These are phyloP conservation scores for Grammothele lineata DNA, from an alignment of 768 basidiomycete genomes.

Conservation along the genomic window DNA sequence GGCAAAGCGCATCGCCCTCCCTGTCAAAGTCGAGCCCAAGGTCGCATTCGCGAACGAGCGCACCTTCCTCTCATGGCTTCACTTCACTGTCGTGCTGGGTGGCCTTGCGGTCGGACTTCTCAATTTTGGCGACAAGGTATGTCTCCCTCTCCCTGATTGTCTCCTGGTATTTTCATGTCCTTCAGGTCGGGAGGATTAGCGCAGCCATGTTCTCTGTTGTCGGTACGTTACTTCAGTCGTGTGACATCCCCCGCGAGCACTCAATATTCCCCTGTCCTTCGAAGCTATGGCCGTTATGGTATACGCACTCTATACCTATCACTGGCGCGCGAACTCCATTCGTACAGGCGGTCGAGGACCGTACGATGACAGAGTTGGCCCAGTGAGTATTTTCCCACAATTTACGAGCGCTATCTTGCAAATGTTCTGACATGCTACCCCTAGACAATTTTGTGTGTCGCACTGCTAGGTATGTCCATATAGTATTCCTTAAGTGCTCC, in stretches of 20 bases:
- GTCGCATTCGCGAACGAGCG: constrained; percentile 94
- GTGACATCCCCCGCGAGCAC: not conserved
- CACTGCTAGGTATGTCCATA: constrained; percentile 57
- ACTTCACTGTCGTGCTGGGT: constrained; percentile 96
- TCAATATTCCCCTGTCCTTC: constrained; percentile 12
- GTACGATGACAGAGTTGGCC: constrained; percentile 94
- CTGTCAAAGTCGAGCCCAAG: constrained; percentile 91
- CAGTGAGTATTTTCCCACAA: constrained; percentile 57
- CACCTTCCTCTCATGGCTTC: constrained; percentile 97
- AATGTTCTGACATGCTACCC: too few species aligned
- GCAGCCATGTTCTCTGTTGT: constrained; percentile 96
- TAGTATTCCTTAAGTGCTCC: not conserved
- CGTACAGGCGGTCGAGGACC: constrained; percentile 88
- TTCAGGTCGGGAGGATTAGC: constrained; percentile 90
- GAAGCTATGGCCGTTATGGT: constrained; percentile 95
- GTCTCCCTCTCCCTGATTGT: constrained; percentile 17
- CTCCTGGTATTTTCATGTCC: too few species aligned
- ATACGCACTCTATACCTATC: constrained; percentile 93
- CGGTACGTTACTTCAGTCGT: constrained; percentile 46
- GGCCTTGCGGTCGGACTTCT: constrained; percentile 93
- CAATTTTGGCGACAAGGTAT: constrained; percentile 95
- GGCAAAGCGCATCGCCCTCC: constrained; percentile 91
- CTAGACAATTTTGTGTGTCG: constrained; percentile 79
- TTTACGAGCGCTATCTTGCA: too few species aligned
- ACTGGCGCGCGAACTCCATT: constrained; percentile 94